These are phyloP conservation scores for Penicillium mononematosum DNA, from an alignment of 495 filamentous ascomycete species.

Conservation along the genomic window DNA sequence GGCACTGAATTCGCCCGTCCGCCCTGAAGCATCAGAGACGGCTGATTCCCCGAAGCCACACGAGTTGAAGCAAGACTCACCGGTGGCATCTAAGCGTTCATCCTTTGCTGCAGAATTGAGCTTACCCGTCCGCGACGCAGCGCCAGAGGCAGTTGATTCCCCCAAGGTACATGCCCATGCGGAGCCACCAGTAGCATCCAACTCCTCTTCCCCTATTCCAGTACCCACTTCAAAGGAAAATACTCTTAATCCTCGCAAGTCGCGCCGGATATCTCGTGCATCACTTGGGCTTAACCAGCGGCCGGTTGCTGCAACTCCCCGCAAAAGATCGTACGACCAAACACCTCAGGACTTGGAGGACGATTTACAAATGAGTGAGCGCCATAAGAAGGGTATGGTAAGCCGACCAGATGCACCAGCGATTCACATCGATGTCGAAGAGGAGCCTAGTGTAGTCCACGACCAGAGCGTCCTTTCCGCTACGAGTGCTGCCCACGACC, in stretches of 20 bases:
- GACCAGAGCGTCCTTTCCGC: conserved; percentile 25
- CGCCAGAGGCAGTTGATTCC: neutral
- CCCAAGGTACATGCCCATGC: neutral
- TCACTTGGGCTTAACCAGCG: conserved; percentile 15
- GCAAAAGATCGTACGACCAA: conserved; percentile 43
- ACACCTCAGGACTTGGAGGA: conserved; percentile 33
- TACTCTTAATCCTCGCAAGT: conserved; percentile 16
- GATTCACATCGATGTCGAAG: conserved; percentile 33
- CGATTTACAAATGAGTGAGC: conserved; percentile 21
- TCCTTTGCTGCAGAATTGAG: neutral
- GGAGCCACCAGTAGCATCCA: conserved; percentile 1
- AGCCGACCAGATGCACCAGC: conserved; percentile 27
- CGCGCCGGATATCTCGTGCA: conserved; percentile 13
- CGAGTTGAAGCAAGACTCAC: neutral
- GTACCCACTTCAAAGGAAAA: conserved; percentile 7
- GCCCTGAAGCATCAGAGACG: neutral
- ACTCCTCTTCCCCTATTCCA: conserved; percentile 6
- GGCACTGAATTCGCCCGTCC: neutral
- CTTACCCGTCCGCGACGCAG: neutral
- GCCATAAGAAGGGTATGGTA: conserved; percentile 36
- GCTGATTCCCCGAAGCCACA: neutral
- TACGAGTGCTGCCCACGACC: conserved; percentile 19
- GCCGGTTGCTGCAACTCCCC: conserved; percentile 25
- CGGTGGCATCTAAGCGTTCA: neutral
- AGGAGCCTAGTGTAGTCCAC: conserved; percentile 31